A percentile compares a stretch with the other conserved stretches of the same genome.
phyloP scores from a whole-genome alignment of 352 stramenopile genomes.

The Globisporangium sylvaticum region DNA sequence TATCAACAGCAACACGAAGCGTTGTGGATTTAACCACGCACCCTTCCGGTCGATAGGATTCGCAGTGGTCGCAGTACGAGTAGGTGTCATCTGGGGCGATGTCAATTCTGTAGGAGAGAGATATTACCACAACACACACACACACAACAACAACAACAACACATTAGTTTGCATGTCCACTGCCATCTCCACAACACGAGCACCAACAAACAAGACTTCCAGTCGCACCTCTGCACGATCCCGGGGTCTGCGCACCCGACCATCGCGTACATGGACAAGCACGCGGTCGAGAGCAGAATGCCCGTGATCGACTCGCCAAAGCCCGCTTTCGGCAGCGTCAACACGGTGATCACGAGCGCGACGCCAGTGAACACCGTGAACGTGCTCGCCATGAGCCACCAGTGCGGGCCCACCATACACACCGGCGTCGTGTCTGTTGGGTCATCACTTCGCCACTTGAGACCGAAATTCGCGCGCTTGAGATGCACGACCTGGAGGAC shows the following conservation, averaged over 20 bases:
- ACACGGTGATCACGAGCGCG: conserved; percentile 38
- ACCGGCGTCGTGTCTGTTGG: conserved; percentile 17
- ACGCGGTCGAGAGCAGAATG: conserved; percentile 51
- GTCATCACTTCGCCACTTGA: conserved; percentile 31
- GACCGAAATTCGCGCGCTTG: conserved; percentile 45
- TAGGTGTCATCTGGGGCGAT: conserved; percentile 48
- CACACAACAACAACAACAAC: conserved; percentile 4
- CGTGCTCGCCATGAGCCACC: conserved; percentile 66
- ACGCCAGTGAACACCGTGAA: conserved; percentile 49
- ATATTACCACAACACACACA: background rate
- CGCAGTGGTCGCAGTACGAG: conserved; percentile 78
- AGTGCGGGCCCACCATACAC: conserved; percentile 75
- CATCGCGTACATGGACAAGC: conserved; percentile 66
- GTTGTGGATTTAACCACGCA: conserved; percentile 18
- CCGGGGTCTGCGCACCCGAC: conserved; percentile 69
- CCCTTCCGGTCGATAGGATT: conserved; percentile 69
- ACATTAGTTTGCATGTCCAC: background rate
- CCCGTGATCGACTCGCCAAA: conserved; percentile 40
- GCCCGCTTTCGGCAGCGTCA: conserved; percentile 44
- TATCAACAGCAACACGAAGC: background rate
- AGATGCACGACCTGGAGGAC: conserved; percentile 55
- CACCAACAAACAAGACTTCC: background rate
- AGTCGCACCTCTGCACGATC: conserved; percentile 47
- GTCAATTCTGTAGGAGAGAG: conserved; percentile 1
- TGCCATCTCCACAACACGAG: background rate